These are phyloP conservation scores for Closterium sp. DNA, from an alignment of 139 green algal species.

Conservation along the genomic window DNA sequence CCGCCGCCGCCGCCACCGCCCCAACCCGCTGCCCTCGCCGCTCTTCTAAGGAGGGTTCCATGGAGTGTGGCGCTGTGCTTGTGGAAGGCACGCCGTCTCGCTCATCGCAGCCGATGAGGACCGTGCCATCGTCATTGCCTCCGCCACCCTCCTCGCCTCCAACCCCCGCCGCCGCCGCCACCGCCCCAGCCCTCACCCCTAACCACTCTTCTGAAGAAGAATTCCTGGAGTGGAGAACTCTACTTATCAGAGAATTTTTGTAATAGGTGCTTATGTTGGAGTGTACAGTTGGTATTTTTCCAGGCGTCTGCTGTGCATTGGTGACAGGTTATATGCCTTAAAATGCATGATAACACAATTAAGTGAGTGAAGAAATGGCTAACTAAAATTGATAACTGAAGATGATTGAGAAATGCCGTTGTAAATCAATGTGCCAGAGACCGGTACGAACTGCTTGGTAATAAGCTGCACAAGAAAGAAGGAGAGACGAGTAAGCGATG, in stretches of 20 bases:
- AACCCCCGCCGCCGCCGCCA: constrained; percentile 3
- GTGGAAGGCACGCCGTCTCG: not conserved
- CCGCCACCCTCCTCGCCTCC: constrained; percentile 4
- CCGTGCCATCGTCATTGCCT: constrained; percentile 4
- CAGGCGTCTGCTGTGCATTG: not conserved
- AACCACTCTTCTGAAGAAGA: not conserved
- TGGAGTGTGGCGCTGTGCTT: not conserved
- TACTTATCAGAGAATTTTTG: not conserved
- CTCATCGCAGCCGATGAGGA: constrained; percentile 20
- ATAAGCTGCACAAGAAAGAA: constrained; percentile 68
- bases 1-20: not conserved
- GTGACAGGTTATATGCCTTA: not conserved
- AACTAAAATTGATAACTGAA: not conserved
- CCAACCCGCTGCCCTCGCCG: too few relatives aligned
- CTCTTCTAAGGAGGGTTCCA: not conserved
- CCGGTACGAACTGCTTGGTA: constrained; percentile 87
- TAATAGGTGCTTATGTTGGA: too few relatives aligned
- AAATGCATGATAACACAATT: too few relatives aligned
- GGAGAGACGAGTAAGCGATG: not conserved
- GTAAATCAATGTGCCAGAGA: constrained; percentile 80
- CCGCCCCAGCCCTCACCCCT: not conserved
- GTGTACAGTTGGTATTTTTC: not conserved
- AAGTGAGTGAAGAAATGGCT: too few relatives aligned
- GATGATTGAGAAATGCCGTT: constrained; percentile 71
- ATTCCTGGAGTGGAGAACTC: not conserved